These are phyloP conservation scores for Candida sonorensis DNA, from an alignment of 805 yeast genomes.

Conservation along the genomic window DNA sequence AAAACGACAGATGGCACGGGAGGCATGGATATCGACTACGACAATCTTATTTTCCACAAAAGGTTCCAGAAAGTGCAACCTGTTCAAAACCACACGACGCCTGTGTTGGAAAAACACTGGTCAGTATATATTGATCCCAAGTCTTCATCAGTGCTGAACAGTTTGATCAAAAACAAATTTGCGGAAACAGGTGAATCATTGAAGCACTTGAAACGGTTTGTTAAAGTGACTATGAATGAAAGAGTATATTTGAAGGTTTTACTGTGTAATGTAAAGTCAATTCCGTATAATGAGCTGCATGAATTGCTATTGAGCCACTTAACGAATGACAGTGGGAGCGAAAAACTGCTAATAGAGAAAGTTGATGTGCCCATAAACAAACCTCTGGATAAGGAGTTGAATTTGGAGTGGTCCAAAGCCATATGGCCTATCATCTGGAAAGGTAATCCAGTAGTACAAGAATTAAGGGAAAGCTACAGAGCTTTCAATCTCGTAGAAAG, in stretches of 20 bases:
- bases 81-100: conserved; percentile 16
- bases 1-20: too few species aligned
- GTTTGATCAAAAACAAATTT: conserved; percentile 18
- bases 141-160: conserved; percentile 22
- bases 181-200: conserved; percentile 22
- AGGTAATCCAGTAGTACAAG: conserved; percentile 79
- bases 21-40: conserved; percentile 33
- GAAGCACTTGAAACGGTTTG: conserved; percentile 50
- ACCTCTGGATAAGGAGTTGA: conserved; percentile 69
- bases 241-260: conserved; percentile 6
- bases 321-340: too few species aligned
- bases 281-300: conserved; percentile 21
- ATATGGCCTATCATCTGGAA: conserved; percentile 94
- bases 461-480: conserved; percentile 39
- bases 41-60: conserved; percentile 32
- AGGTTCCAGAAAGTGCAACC: conserved; percentile 34
- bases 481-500: conserved; percentile 40
- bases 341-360: conserved; percentile 13
- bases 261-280: conserved; percentile 37
- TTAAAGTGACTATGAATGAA: conserved; percentile 8
- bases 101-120: conserved; percentile 36
- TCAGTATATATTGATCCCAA: conserved; percentile 33
- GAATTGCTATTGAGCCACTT: too few species aligned
- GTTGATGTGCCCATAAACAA: conserved; percentile 47
- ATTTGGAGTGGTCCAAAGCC: conserved; percentile 53